Conservation (phyloP, 805 yeast species). For the Kazachstania taianensis region DNA sequence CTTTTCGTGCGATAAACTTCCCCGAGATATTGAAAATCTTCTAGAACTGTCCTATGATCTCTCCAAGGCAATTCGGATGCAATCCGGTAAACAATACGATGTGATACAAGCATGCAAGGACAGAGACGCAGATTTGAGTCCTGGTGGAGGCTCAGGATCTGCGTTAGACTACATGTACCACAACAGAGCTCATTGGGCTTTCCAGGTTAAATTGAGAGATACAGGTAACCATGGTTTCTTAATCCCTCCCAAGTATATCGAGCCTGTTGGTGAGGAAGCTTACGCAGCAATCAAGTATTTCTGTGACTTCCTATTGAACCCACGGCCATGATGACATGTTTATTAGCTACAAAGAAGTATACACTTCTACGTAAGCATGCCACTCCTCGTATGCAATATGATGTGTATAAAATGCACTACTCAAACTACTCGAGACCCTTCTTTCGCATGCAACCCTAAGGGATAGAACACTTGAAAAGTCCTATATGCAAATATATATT, state of each 20-base stretch:
- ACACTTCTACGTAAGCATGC: too few species aligned
- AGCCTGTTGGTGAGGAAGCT: slow-evolving; percentile 69
- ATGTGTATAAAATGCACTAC: too few species aligned
- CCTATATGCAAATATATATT: too few species aligned
- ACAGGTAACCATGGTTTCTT: slow-evolving; percentile 77
- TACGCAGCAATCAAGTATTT: slow-evolving; percentile 61
- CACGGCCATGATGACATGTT: slow-evolving; percentile 21
- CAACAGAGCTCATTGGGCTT: slow-evolving; percentile 73
- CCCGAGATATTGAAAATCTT: slow-evolving; percentile 73
- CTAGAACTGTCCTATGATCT: slow-evolving; percentile 75
- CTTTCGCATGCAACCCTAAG: too few species aligned
- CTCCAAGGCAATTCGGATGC: slow-evolving; percentile 57
- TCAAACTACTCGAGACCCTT: too few species aligned
- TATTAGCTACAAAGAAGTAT: too few species aligned
- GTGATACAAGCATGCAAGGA: slow-evolving; percentile 75
- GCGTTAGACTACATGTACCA: slow-evolving; percentile 80
- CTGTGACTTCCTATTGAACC: slow-evolving; percentile 41
- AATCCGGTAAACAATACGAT: slow-evolving; percentile 53
- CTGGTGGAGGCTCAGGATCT: slow-evolving; percentile 71
- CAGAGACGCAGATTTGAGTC: slow-evolving; percentile 60
- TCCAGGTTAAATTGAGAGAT: slow-evolving; percentile 72
- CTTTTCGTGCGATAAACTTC: slow-evolving; percentile 59
- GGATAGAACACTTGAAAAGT: too few species aligned
- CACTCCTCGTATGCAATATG: too few species aligned
- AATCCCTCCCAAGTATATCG: slow-evolving; percentile 57